Evolutionary conservation across 306 rosid genomes (phyloP), one percentile per base, ranked within the genome.

Genomic region (Comarum palustre): DNA sequence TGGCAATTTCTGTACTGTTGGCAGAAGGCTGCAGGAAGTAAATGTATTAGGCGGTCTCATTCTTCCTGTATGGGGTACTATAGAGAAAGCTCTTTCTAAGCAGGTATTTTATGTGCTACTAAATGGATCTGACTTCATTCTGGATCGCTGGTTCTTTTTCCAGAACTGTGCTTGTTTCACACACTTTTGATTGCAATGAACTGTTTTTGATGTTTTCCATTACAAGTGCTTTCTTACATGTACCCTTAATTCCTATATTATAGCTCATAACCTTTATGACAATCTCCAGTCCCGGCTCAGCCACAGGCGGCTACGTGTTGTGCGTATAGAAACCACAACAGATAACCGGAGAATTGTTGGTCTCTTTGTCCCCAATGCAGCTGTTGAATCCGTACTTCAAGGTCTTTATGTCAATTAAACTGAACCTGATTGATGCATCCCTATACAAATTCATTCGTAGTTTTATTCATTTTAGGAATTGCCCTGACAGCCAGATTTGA

Each of bases 11-110:
- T 95, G 99, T 82, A 87, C 96, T 46, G 96, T 90, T 59, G 99
- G 99, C 72, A 87, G 96, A 89, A 89, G 99, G 87, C 81, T 85
- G 75, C 99, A 94, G 85, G 99, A 94, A 84, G 99, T 94, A 57
- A 91, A 91, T 86, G 91, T 94, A 55, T 77, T 94, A 78, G 96
- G 99, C 25, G 99, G 99, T 69, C 95, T 94, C 73, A 91, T 94
- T 76, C 95, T 94, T 85, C 99, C 99, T 11, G 95, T 94, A 34
- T 94, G 99, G 99, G 93, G 97, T 68, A 82, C 96, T 19, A 77
- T 94, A 69, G 99, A 94, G 82, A 90, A 91, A 80, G 97, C 97
- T 79, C 96, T 94, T 75, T 74, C 97, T 42, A 94, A 90, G 84
- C 99, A 94, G 99, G 99, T 91, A 86, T 65, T 36, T 54, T 54